Percentiles rank a stretch among this genome's conserved stretches.
These are phyloP conservation scores for Didymella pinodella DNA, from an alignment of 2,329 filamentous ascomycete species.

Conservation along the genomic window DNA sequence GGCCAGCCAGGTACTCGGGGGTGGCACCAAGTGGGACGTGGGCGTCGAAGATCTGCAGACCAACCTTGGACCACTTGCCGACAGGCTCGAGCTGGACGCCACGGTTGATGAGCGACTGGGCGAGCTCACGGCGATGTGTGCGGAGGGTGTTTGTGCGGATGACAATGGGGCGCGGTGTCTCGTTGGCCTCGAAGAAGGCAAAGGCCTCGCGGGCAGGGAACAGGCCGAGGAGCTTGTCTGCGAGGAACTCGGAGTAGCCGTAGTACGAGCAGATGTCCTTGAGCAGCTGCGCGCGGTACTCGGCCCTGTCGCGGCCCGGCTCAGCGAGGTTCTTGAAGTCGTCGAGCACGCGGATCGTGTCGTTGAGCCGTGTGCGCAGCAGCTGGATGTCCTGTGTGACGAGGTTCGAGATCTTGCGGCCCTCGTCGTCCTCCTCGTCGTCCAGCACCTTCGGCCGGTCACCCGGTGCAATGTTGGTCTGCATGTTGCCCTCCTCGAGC, in stretches of 20 bases:
- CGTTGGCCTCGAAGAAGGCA: constrained; percentile 98
- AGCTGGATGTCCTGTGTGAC: constrained; percentile 86
- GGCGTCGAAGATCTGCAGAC: constrained; percentile 93
- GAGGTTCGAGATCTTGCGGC: constrained; percentile 65
- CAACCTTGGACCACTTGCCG: constrained; percentile 98
- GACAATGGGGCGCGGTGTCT: constrained; percentile 89
- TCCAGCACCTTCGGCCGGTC: constrained; percentile 73
- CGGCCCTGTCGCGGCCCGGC: constrained; percentile 79
- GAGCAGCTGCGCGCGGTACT: constrained; percentile 86
- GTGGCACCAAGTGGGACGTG: constrained; percentile 89
- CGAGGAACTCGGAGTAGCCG: constrained; percentile 92
- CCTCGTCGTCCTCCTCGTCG: constrained; percentile 66
- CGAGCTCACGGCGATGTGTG: constrained; percentile 78
- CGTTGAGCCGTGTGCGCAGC: constrained; percentile 86
- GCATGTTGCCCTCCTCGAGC: constrained; percentile 81
- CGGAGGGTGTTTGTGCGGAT: constrained; percentile 96
- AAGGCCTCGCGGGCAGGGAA: constrained; percentile 95
- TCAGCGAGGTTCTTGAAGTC: constrained; percentile 85
- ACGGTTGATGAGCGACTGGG: constrained; percentile 92
- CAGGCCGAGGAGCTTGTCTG: constrained; percentile 91
- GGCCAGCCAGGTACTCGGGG: constrained; percentile 94
- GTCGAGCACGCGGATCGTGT: constrained; percentile 89
- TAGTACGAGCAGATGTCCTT: constrained; percentile 97
- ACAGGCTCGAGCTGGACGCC: constrained; percentile 96
- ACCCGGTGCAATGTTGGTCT: constrained; percentile 85